These are phyloP conservation scores for Acanthamoeba royreba DNA, from an alignment of 208 protist genomes.

Conservation along the genomic window DNA sequence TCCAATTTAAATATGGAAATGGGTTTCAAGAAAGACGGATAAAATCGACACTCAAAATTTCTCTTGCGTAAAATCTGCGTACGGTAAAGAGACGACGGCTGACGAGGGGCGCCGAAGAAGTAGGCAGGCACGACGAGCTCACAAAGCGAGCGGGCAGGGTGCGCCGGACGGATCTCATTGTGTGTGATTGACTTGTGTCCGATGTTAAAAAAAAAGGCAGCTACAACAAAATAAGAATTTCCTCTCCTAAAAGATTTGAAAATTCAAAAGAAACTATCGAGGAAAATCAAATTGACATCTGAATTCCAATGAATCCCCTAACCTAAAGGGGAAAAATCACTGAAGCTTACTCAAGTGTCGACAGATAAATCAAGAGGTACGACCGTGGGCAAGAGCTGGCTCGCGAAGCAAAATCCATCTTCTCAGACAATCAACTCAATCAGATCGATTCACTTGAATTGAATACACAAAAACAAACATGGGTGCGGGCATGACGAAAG, in stretches of 20 bases:
- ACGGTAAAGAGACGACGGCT: too few relatives aligned
- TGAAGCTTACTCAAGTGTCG: too few relatives aligned
- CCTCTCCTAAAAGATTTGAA: too few relatives aligned
- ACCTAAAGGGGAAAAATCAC: too few relatives aligned
- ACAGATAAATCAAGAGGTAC: too few relatives aligned
- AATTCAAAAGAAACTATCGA: too few relatives aligned
- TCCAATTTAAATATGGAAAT: neutral
- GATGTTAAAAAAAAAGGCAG: too few relatives aligned
- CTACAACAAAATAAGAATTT: neutral
- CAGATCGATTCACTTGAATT: too few relatives aligned
- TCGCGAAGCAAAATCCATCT: neutral
- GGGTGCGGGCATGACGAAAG: neutral
- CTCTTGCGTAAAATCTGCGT: neutral
- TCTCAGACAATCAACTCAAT: neutral
- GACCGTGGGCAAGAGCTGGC: neutral
- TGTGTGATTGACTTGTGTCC: too few relatives aligned
- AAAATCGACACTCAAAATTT: neutral
- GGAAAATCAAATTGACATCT: too few relatives aligned
- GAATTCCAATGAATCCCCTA: too few relatives aligned
- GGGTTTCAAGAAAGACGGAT: neutral
- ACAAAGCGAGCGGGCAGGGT: neutral
- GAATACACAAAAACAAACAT: neutral
- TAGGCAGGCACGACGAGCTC: neutral
- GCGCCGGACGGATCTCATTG: neutral
- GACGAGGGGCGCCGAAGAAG: neutral